Conservation (phyloP, 2,329 filamentous ascomycete genomes). For the Aphanocladium album region DNA sequence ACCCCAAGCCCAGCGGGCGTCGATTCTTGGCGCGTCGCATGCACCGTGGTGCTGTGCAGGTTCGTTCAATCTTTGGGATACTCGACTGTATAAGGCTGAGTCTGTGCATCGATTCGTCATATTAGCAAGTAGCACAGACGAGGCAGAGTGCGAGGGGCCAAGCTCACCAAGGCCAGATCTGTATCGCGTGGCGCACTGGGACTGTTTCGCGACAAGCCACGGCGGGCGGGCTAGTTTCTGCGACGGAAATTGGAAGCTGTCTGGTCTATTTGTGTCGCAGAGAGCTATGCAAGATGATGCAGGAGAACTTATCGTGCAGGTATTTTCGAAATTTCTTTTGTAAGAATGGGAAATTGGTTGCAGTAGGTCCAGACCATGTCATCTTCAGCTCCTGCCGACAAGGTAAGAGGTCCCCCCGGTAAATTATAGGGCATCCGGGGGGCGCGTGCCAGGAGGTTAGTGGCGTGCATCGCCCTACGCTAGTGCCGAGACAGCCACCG, state of each 20-base stretch:
- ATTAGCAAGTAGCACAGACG: not conserved
- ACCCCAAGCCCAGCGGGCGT: not conserved
- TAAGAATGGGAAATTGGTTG: not conserved
- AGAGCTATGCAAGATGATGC: not conserved
- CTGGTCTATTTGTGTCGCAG: not conserved
- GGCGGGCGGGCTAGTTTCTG: not conserved
- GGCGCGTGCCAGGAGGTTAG: not conserved
- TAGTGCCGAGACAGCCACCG: not conserved
- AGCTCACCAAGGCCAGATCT: not conserved
- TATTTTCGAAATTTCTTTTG: not conserved
- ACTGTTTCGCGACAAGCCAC: not conserved
- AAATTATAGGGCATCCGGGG: not conserved
- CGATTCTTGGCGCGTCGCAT: slow-evolving; percentile 1
- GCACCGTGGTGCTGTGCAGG: not conserved
- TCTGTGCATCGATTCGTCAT: not conserved
- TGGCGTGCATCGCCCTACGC: not conserved
- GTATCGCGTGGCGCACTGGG: not conserved
- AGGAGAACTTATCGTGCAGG: not conserved
- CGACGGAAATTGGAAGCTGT: not conserved
- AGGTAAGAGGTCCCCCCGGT: too few species aligned
- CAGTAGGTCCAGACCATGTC: not conserved
- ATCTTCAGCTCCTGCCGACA: not conserved
- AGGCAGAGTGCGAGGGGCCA: not conserved
- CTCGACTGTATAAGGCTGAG: not conserved
- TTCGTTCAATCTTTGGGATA: not conserved